A percentile compares a stretch with the other conserved stretches of the same genome.
Conservation (phyloP, 2,329 filamentous ascomycete species). For the Calonectria pseudoreteaudii region DNA sequence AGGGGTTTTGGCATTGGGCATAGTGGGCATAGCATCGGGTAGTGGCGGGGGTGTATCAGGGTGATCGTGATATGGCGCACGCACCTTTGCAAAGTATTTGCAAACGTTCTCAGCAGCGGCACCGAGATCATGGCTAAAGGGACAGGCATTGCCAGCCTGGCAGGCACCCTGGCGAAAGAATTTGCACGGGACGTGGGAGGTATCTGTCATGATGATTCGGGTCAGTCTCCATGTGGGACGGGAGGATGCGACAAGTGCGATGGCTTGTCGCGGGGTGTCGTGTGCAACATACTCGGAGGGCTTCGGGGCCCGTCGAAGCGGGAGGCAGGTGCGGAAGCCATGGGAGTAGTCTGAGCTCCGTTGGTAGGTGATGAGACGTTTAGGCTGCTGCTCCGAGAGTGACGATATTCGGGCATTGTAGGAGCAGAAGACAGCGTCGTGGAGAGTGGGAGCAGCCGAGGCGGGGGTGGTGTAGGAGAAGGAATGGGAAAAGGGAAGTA, state of each 20-base stretch:
- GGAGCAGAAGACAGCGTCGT: constrained; percentile 34
- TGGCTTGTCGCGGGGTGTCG: constrained; percentile 38
- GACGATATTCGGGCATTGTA: constrained; percentile 65
- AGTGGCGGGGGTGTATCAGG: constrained; percentile 20
- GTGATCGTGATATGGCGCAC: constrained; percentile 44
- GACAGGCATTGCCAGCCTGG: constrained; percentile 95
- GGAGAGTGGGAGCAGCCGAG: constrained; percentile 29
- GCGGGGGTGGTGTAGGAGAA: constrained; percentile 33
- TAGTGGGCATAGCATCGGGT: constrained; percentile 13
- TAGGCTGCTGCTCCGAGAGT: constrained; percentile 69
- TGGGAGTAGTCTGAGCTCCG: constrained; percentile 44
- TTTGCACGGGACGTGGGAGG: constrained; percentile 98
- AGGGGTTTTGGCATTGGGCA: constrained; percentile 4
- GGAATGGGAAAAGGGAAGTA: constrained; percentile 25
- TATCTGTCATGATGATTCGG: constrained; percentile 69
- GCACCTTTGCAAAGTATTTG: constrained; percentile 99
- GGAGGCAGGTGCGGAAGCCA: constrained; percentile 44
- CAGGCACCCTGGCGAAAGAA: constrained; percentile 98
- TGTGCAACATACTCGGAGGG: constrained; percentile 65
- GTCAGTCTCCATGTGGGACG: constrained; percentile 34
- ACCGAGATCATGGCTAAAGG: constrained; percentile 94
- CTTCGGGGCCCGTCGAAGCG: constrained; percentile 72
- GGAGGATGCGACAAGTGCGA: constrained; percentile 22
- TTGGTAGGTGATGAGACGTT: constrained; percentile 55
- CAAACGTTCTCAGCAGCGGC: constrained; percentile 88